Evolutionary conservation across 106 monocot genomes (phyloP), one percentile per base, ranked within the genome.

Genomic region (Apostasia ramifera): DNA sequence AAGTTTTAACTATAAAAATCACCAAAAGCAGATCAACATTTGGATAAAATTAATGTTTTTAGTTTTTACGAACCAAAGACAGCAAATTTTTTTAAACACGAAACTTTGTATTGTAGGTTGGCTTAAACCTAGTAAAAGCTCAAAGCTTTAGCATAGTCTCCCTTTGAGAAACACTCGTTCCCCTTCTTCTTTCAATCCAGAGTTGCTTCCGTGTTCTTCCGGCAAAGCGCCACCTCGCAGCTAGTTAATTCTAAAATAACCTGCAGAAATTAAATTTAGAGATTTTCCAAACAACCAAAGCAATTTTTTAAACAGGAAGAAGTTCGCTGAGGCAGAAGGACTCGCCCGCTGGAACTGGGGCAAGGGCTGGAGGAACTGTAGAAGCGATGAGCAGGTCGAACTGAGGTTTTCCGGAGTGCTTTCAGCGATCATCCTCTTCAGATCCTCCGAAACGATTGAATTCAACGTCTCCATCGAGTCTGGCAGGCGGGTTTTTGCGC

Each of bases 321-420:
- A 6, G 11, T n/a, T 11, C 3, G 47, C 2, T 38, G n/a, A 39
- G 54, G 52, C 10, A 40, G n/a, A n/a, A n/a, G 47, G 5, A 48
- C 65, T 79, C 78, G 88, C 95, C 1, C 67, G 81, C 58, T 81
- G 95, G 68, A 91, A 95, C 49, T 74, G 77, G 43, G 84, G 82
- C 1, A 72, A 61, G 37, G 63, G 59, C 9, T 15, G 71, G 42
- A 88, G 71, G 72, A 79, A 88, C 3, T 84, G 72, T 26, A 88
- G 71, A 47, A 95, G 78, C 8, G 77, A 46, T 55, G 78, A 70
- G 77, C 82, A 86, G 3, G 86, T 78, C 66, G 4, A 4, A 1
- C 63, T 8, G 61, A 95, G 86, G 44, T 72, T 68, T 40, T 84
- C 79, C 6, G 81, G 41, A 68, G 84, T 78, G 81, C 88, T 81